Evolutionary conservation across 805 yeast species (phyloP), one percentile per base, ranked within the genome.

Genomic region (Blastobotrys chiropterorum): DNA sequence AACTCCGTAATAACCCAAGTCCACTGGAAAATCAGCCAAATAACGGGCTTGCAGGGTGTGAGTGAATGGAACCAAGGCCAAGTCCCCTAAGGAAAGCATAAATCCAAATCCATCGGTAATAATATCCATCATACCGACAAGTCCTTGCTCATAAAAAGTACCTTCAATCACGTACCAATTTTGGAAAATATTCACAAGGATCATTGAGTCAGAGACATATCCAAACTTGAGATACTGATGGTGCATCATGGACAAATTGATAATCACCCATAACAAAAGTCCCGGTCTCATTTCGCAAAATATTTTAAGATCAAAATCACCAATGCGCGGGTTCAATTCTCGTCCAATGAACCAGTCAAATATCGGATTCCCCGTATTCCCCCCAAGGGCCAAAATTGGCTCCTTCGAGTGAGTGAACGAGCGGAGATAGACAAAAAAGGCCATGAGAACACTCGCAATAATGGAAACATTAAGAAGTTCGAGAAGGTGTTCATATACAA

Each of bases 281-380:
- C 99, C 99, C 1, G 99, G 99, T 62, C 96, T 81, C 67, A 94
- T 77, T 68, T 94, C 99, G 68, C 96, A 87, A 62, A 86, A 94
- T 59, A 90, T 69, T 70, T 94, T 94, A 67, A 94, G 81, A 66
- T 94, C 99, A 76, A 90, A 81, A 0, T 77, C 62, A 0, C 95
- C 94, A 53, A 87, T 72, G 60, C 98, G 77, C 22, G 98, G 99
- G 66, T 94, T 94, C 63, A 94, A 74, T 70, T 92, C 98, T 54
- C 99, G 81, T 30, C 99, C 99, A 65, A 94, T 90, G 64, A 90
- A 94, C 97, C 97, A 90, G 56, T 94, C 97, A 65, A 86, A 92
- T 7, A 92, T 59, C 0, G 69, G 59, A 58, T 79, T 82, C 0
- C 88, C 86, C 0, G 95, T 76, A 69, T 92, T 92, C 2, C 99